phyloP scores from a whole-genome alignment of 305 asterid genomes.

The Stenogyne calaminthoides region DNA sequence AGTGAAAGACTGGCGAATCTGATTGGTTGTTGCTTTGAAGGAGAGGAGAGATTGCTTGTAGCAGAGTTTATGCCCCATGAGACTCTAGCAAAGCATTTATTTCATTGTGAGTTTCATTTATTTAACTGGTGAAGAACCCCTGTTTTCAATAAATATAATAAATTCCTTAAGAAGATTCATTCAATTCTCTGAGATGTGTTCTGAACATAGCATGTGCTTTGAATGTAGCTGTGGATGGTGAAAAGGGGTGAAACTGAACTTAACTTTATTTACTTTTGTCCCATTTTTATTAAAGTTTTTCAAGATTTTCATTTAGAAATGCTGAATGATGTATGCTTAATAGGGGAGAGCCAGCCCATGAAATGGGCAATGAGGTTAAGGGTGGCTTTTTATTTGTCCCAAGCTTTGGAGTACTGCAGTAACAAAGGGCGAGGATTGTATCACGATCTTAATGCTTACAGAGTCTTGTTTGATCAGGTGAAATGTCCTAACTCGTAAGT shows the following conservation, averaged over 20 bases:
- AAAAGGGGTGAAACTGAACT: background rate
- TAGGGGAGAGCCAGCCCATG: conserved; percentile 81
- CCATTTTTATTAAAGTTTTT: background rate
- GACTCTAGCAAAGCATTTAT: conserved; percentile 71
- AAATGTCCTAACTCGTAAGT: background rate
- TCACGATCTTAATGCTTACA: conserved; percentile 78
- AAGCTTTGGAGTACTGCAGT: conserved; percentile 75
- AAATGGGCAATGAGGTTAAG: conserved; percentile 86
- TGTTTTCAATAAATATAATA: background rate
- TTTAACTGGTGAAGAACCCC: background rate
- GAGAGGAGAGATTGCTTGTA: conserved; percentile 80
- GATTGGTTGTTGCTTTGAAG: conserved; percentile 77
- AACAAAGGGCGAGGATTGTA: conserved; percentile 60
- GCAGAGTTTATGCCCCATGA: conserved; percentile 78
- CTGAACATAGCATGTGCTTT: conserved; percentile 1
- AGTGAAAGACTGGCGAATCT: conserved; percentile 83
- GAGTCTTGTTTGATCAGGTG: conserved; percentile 73
- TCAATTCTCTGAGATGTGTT: conserved; percentile 9
- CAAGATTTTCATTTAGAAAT: background rate
- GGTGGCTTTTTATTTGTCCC: conserved; percentile 65
- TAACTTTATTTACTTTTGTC: background rate
- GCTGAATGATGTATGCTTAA: conserved; percentile 13
- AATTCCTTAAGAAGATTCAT: background rate
- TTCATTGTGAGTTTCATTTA: conserved; percentile 60
- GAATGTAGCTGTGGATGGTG: background rate